These are phyloP conservation scores for Nicotiana tabacum DNA, from an alignment of 257 asterid species.

Conservation along the genomic window DNA sequence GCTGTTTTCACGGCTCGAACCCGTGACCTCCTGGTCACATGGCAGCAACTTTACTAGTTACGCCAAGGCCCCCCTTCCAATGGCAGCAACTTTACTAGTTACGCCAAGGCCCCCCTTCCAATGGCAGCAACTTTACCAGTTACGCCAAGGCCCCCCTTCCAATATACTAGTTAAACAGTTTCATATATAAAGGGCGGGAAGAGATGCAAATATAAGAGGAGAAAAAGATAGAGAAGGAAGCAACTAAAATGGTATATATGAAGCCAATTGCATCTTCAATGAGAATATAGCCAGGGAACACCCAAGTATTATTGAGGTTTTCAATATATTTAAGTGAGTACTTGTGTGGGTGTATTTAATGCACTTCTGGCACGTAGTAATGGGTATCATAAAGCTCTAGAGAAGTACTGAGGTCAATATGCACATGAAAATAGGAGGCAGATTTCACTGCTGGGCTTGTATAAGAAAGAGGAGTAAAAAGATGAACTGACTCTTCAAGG, in stretches of 20 bases:
- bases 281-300: neutral
- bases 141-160: too few relatives aligned
- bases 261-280: neutral
- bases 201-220: neutral
- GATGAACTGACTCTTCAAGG: conserved; percentile 20
- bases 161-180: neutral
- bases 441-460: neutral
- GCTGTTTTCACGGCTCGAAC: too few relatives aligned
- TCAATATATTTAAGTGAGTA: neutral
- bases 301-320: neutral
- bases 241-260: neutral
- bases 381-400: neutral
- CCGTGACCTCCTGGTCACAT: too few relatives aligned
- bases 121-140: too few relatives aligned
- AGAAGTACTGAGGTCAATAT: neutral
- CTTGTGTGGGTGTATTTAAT: neutral
- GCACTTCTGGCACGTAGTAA: neutral
- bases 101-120: too few relatives aligned
- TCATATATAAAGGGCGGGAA: neutral
- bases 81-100: too few relatives aligned
- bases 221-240: neutral
- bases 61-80: too few relatives aligned
- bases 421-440: neutral
- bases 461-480: neutral
- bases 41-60: too few relatives aligned